A percentile compares a stretch with the other conserved stretches of the same genome.
Conservation (phyloP, 768 basidiomycete species). For the Hydnum rufescens region DNA sequence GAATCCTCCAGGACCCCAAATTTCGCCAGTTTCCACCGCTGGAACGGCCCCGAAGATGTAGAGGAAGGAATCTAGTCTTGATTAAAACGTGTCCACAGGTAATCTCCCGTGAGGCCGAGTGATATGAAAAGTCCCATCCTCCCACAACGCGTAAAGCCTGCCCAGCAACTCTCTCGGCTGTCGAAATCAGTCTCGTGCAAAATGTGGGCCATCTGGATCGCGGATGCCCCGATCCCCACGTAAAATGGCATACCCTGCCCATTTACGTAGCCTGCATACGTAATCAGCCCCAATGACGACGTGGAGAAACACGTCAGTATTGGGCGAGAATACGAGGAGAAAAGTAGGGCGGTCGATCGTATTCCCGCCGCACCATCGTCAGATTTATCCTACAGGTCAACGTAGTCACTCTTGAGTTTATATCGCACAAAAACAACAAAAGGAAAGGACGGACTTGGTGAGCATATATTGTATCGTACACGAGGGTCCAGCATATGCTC, state of each 20-base stretch:
- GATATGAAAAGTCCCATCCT: conserved; percentile 79
- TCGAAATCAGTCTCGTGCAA: conserved; percentile 60
- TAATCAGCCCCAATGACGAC: conserved; percentile 51
- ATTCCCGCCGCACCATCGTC: conserved; percentile 82
- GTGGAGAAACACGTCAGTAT: conserved; percentile 57
- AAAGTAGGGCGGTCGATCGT: conserved; percentile 84
- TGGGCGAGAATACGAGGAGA: conserved; percentile 53
- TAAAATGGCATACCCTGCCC: conserved; percentile 62
- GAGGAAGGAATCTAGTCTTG: not conserved
- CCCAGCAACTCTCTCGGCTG: conserved; percentile 64
- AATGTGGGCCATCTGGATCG: conserved; percentile 58
- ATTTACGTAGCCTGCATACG: conserved; percentile 65
- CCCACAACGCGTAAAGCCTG: conserved; percentile 71
- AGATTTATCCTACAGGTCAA: conserved; percentile 51
- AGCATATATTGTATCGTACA: conserved; percentile 95
- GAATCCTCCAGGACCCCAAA: too few species aligned
- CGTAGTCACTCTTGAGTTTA: not conserved
- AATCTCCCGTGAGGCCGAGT: conserved; percentile 62
- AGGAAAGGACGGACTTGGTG: conserved; percentile 40
- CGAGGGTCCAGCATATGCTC: conserved; percentile 80
- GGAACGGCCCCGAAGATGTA: not conserved
- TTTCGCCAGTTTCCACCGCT: too few species aligned
- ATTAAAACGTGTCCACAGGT: conserved; percentile 16
- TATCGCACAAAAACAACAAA: conserved; percentile 7
- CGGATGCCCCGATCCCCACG: conserved; percentile 51